Percentiles rank a stretch among this genome's conserved stretches.
Conservation (phyloP, 2,329 filamentous ascomycete genomes). For the Trichoderma sp. region DNA sequence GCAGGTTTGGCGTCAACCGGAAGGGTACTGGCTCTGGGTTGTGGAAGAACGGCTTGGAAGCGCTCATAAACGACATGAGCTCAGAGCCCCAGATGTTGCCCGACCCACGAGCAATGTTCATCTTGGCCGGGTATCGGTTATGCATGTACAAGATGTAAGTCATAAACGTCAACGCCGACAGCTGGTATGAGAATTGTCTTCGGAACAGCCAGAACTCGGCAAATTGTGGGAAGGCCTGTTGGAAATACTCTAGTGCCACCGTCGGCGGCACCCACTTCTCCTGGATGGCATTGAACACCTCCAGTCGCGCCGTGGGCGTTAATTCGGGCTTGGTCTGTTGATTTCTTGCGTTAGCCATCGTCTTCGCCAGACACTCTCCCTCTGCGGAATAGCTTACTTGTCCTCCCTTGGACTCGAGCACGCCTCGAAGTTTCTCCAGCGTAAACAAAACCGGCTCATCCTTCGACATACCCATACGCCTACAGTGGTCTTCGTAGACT, state of each 20-base stretch:
- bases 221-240: conserved; percentile 80
- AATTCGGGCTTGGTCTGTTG: conserved; percentile 66
- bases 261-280: conserved; percentile 86
- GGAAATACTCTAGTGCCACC: conserved; percentile 85
- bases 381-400: conserved; percentile 42
- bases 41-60: conserved; percentile 82
- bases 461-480: conserved; percentile 81
- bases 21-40: conserved; percentile 96
- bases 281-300: conserved; percentile 93
- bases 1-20: conserved; percentile 92
- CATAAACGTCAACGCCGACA: conserved; percentile 94
- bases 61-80: conserved; percentile 84
- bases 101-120: conserved; percentile 81
- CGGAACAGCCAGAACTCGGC: conserved; percentile 98
- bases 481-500: conserved; percentile 94
- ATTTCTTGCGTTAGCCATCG: conserved; percentile 20
- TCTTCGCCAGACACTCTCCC: not conserved
- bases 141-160: conserved; percentile 98
- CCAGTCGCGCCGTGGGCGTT: conserved; percentile 69
- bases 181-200: conserved; percentile 92
- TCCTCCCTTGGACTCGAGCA: conserved; percentile 65
- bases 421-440: conserved; percentile 84
- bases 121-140: conserved; percentile 91
- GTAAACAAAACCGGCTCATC: conserved; percentile 94
- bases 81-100: conserved; percentile 97